These are phyloP conservation scores for Inosperma sp. DNA, from an alignment of 768 basidiomycete species.

Conservation along the genomic window DNA sequence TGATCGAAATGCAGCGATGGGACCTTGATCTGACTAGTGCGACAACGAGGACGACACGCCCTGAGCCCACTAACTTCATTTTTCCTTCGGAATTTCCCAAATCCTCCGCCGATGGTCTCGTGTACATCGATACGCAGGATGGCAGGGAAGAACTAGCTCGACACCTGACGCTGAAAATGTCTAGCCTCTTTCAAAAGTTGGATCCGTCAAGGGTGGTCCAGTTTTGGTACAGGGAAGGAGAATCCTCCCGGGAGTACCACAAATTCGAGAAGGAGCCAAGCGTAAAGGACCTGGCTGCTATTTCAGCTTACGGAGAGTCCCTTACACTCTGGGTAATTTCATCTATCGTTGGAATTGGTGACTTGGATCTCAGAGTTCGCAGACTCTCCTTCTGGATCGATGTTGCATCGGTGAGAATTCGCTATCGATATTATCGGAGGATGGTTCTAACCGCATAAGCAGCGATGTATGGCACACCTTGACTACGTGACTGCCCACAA, in stretches of 20 bases:
- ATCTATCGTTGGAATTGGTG: constrained; percentile 24
- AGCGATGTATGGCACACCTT: constrained; percentile 43
- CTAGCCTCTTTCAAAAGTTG: constrained; percentile 35
- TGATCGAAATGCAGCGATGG: not conserved
- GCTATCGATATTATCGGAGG: not conserved
- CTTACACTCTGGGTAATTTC: constrained; percentile 40
- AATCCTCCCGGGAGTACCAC: constrained; percentile 13
- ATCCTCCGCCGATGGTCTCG: constrained; percentile 7
- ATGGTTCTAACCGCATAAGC: not conserved
- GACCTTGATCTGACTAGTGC: not conserved
- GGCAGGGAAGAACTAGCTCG: constrained; percentile 43
- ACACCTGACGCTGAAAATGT: constrained; percentile 40
- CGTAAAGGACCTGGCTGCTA: constrained; percentile 22
- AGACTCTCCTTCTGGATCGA: constrained; percentile 43
- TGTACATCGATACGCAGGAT: constrained; percentile 28
- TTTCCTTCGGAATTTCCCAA: constrained; percentile 24
- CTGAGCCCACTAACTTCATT: constrained; percentile 18
- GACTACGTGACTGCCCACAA: constrained; percentile 43
- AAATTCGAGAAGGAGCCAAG: constrained; percentile 18
- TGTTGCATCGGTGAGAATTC: constrained; percentile 36
- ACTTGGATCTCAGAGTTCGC: constrained; percentile 20
- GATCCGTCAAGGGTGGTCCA: constrained; percentile 42
- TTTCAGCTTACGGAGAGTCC: constrained; percentile 33
- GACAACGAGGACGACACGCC: constrained; percentile 11
- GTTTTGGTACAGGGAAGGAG: constrained; percentile 33